These are phyloP conservation scores for Blechomonas ayalai DNA, from an alignment of 208 protist species.

Conservation along the genomic window DNA sequence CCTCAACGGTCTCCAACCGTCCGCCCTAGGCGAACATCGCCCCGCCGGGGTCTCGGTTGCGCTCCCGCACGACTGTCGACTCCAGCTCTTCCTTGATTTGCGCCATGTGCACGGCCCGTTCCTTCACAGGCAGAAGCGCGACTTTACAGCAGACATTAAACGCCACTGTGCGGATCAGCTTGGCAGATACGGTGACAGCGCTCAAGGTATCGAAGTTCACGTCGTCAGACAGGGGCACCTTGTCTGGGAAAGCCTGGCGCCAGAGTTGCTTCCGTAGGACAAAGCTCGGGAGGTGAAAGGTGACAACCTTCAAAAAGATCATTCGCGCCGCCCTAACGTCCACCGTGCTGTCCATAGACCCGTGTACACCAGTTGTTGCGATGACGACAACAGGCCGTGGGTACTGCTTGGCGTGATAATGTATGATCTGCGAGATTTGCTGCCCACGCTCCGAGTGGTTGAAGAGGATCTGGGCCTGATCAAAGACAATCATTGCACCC, in stretches of 20 bases:
- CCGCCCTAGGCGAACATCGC: slow-evolving; percentile 61
- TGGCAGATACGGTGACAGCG: slow-evolving; percentile 38
- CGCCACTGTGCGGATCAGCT: slow-evolving; percentile 61
- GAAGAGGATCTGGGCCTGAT: slow-evolving; percentile 82
- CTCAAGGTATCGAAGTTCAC: slow-evolving; percentile 60
- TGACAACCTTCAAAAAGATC: slow-evolving; percentile 44
- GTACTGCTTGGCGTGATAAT: slow-evolving; percentile 74
- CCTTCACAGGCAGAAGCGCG: slow-evolving; percentile 32
- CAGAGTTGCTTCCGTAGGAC: slow-evolving; percentile 63
- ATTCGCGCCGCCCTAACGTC: slow-evolving; percentile 44
- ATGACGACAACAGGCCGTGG: slow-evolving; percentile 74
- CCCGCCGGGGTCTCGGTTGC: slow-evolving; percentile 18
- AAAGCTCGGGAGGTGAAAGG: slow-evolving; percentile 48
- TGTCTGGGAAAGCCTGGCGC: slow-evolving; percentile 55
- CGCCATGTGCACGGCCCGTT: slow-evolving; percentile 55
- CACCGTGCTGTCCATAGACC: slow-evolving; percentile 19
- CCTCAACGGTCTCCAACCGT: no score
- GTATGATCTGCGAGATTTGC: slow-evolving; percentile 65
- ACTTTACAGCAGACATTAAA: slow-evolving; percentile 74
- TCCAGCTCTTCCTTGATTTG: slow-evolving; percentile 64
- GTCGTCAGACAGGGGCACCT: slow-evolving; percentile 41
- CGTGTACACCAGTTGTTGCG: slow-evolving; percentile 49
- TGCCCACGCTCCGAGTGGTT: slow-evolving; percentile 54
- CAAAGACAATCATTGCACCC: slow-evolving; percentile 85
- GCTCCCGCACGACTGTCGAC: slow-evolving; percentile 30